phyloP scores from a whole-genome alignment of 2,329 filamentous ascomycete genomes.

The Chaetomium globosum region DNA sequence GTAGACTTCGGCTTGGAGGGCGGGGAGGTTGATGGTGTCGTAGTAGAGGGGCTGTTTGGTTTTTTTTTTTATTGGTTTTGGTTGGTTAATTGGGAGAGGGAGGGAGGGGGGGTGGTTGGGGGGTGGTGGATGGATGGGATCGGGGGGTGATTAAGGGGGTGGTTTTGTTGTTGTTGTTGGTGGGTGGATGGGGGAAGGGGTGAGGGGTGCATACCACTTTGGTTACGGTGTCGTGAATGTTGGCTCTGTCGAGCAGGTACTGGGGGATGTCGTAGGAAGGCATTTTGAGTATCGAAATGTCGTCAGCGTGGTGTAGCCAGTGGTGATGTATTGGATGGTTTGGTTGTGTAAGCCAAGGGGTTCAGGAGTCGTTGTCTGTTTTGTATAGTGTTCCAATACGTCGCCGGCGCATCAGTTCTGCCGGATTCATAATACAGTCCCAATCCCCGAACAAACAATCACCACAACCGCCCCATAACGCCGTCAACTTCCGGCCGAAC shows the following conservation, averaged over 20 bases:
- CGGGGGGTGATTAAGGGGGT: neutral
- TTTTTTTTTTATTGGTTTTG: neutral
- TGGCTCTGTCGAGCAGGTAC: conserved; percentile 42
- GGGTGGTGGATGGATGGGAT: neutral
- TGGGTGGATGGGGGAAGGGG: neutral
- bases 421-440: neutral
- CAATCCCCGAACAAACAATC: neutral
- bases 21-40: conserved; percentile 34
- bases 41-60: conserved; percentile 37
- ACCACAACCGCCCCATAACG: neutral
- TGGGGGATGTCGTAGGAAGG: conserved; percentile 35
- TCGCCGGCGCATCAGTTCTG: neutral
- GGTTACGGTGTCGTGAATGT: conserved; percentile 40
- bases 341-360: neutral
- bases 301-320: neutral
- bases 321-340: neutral
- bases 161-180: neutral
- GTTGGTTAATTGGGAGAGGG: no score
- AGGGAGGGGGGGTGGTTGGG: neutral
- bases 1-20: conserved; percentile 38
- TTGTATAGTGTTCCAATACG: neutral
- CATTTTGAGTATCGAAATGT: conserved; percentile 7
- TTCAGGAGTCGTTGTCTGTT: neutral
- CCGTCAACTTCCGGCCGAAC: neutral
- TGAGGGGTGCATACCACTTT: conserved; percentile 36